These are phyloP conservation scores for Thermoascus crustaceus DNA, from an alignment of 2,329 filamentous ascomycete genomes.

Conservation along the genomic window DNA sequence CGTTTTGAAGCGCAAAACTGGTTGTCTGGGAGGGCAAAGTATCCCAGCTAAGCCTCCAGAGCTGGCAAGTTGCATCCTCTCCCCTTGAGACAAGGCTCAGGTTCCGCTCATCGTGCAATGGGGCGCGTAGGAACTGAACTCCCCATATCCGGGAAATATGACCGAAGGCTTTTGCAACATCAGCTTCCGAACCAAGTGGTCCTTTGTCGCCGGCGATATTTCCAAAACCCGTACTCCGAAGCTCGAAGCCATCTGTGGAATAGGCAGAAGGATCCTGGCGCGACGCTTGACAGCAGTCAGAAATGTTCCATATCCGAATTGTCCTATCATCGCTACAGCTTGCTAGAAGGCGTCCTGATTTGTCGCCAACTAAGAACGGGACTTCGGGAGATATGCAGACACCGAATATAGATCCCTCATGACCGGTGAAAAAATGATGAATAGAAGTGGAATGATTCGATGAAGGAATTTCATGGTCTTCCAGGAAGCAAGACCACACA, in stretches of 20 bases:
- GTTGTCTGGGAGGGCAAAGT: slow-evolving; percentile 7
- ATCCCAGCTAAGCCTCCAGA: slow-evolving; percentile 55
- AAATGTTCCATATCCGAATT: slow-evolving; percentile 79
- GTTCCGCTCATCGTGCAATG: slow-evolving; percentile 13
- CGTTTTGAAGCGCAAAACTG: slow-evolving; percentile 28
- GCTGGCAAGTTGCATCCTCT: slow-evolving; percentile 70
- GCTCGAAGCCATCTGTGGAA: slow-evolving; percentile 27
- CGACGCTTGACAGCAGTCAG: slow-evolving; percentile 37
- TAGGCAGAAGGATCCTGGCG: slow-evolving; percentile 26
- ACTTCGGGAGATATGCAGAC: slow-evolving; percentile 64
- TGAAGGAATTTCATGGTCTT: slow-evolving; percentile 7
- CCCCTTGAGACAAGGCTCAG: slow-evolving; percentile 66
- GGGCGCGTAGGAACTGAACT: slow-evolving; percentile 54
- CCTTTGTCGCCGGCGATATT: slow-evolving; percentile 25
- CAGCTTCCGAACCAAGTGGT: slow-evolving; percentile 36
- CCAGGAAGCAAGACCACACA: slow-evolving; percentile 64
- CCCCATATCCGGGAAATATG: slow-evolving; percentile 88
- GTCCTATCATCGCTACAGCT: slow-evolving; percentile 95
- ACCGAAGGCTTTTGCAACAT: slow-evolving; percentile 68
- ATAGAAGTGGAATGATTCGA: slow-evolving; percentile 28
- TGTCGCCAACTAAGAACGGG: slow-evolving; percentile 25
- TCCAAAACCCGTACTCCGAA: slow-evolving; percentile 57
- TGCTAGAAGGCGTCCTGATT: slow-evolving; percentile 57
- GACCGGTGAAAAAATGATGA: slow-evolving; percentile 55
- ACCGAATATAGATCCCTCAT: slow-evolving; percentile 91